Evolutionary conservation across 495 filamentous ascomycete species (phyloP).

Genomic region (Parachaetomium inaequale): DNA sequence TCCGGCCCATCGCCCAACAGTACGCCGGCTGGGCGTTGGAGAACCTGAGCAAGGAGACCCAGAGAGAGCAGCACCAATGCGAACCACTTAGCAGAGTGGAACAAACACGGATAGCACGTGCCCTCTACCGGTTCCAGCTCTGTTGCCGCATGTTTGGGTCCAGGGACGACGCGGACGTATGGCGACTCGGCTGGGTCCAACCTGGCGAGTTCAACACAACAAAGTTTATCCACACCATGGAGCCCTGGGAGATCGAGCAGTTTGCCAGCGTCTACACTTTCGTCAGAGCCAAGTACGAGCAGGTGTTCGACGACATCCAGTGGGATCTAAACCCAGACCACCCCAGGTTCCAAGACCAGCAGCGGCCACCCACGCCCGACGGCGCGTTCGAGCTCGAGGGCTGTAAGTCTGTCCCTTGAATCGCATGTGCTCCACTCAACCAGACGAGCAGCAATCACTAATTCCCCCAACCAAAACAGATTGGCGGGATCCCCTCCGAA

Average conservation of each 20-base stretch:
- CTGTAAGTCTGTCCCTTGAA: neutral
- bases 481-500: neutral
- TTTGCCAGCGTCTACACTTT: neutral
- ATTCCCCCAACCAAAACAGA: neutral
- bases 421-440: neutral
- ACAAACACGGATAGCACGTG: neutral
- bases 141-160: neutral
- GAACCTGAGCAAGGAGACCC: neutral
- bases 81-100: neutral
- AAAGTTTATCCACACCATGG: neutral
- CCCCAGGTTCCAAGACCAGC: neutral
- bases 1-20: neutral
- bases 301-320: neutral
- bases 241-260: slow-evolving; percentile 10
- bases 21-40: neutral
- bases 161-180: neutral
- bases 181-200: neutral
- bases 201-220: neutral
- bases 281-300: neutral
- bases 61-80: neutral
- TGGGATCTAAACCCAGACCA: neutral
- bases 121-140: slow-evolving; percentile 10
- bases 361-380: neutral
- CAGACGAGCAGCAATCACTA: neutral
- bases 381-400: neutral